Base-by-base conservation (phyloP, 2,329 filamentous ascomycete genomes). In the Plectosphaerella sp. region DNA sequence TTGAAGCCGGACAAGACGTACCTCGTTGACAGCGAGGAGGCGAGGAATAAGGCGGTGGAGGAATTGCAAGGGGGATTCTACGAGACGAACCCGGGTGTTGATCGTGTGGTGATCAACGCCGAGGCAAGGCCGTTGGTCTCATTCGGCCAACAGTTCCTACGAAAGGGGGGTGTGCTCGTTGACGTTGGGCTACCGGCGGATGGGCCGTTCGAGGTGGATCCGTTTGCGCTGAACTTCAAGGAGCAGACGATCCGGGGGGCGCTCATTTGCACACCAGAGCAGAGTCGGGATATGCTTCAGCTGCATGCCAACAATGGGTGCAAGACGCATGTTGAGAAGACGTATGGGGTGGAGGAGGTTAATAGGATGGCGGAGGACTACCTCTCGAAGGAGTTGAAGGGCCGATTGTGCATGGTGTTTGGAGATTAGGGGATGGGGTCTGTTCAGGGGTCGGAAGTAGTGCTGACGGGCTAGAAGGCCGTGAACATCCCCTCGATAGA, bases 171-270 rank as follows among this genome's bases (percentile, higher is more conserved):
- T 14, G 45, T 52, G 2, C 28, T 58, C 4, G 48, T 50, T 16
- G 56, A 58, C 7, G 55, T 58, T 15, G 56, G 56, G 1, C 39
- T 58, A 4, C 56, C 56, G 3, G 52, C 52, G 5, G 56, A 58
- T 15, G 55, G 50, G 1, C 55, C 55, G 12, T 55, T 58, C 20
- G 55, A 58, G 36, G 55, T 58, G 4, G 56, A 58, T 9, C 48
- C 56, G 0, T 58, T 58, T 15, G 56, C 56, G 14, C 16, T 58
- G 39, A 58, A 57, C 48, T 58, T 58, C 51, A 58, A 58, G 55
- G 56, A 57, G 53, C 56, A 58, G 48, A 58, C 56, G 16, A 9
- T 58, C 11, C 54, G 50, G 7, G 56, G 56, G 2, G 51, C 52
- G 2, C 45, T 58, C 20, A 58, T 58, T 5, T 58, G 56, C 49